Base-by-base conservation (phyloP, 2,329 filamentous ascomycete species). In the Colletotrichum brevisporum region DNA sequence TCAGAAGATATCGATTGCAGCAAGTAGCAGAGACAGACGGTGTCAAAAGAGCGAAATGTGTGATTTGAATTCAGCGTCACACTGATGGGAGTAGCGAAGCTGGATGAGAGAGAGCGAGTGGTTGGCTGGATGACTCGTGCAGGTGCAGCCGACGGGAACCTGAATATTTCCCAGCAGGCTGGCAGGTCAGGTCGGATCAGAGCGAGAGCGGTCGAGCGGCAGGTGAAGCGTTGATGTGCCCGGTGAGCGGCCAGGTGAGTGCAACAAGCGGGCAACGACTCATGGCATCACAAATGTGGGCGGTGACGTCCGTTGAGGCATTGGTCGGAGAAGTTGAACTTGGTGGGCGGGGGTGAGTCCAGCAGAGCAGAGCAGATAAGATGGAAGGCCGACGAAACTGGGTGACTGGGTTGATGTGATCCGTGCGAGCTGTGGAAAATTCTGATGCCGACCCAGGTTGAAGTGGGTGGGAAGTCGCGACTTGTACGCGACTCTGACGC, bases 201-300 rank as follows among this genome's bases (percentile, higher is more conserved):
- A n/a, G 21, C 26, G n/a, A 58, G 36, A 2, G 13, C 54, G 6
- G 18, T 27, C 15, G 45, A n/a, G 52, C 15, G 16, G 12, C 45
- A 60, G 36, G 47, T 52, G 57, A 51, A 43, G 57, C 18, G 47
- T n/a, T 60, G 57, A 52, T 60, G 57, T 51, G 56, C 56, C 56
- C 57, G 57, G 57, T 60, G 57, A 60, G 47, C 13, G 47, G 18
- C 27, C 50, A 60, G 65, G 65, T 68, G 65, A 68, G 63, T 51
- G 51, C 31, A 48, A 41, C 60, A 16, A 26, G 45, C 47, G 53
- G 59, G 59, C 53, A 63, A 39, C 65, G 65, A 58, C 26, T 67
- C 60, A 63, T 48, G 59, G 65, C 60, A 59, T 64, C 65, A 54
- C 65, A 58, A 54, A 48, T 58, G 60, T 58, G 65, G 60, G 65